phyloP scores from a whole-genome alignment of 2,329 filamentous ascomycete species.

The Alternaria atra region DNA sequence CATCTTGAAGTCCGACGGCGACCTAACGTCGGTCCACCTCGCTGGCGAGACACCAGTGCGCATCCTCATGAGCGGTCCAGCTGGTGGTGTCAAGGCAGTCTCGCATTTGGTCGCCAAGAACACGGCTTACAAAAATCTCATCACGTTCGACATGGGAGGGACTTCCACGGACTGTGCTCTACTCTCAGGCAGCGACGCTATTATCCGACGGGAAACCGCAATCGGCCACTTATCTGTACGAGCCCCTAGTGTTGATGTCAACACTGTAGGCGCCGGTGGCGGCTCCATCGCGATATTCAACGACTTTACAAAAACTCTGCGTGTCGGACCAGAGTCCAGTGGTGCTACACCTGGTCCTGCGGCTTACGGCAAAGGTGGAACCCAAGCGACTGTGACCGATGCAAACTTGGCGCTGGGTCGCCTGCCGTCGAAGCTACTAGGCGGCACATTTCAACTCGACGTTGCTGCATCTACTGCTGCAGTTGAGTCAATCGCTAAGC shows the following conservation, averaged over 20 bases:
- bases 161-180: slow-evolving; percentile 61
- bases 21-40: slow-evolving; percentile 56
- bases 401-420: slow-evolving; percentile 61
- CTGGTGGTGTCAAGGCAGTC: slow-evolving; percentile 61
- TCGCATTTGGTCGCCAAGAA: slow-evolving; percentile 57
- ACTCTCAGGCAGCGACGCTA: slow-evolving; percentile 55
- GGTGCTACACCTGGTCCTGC: slow-evolving; percentile 60
- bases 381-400: slow-evolving; percentile 59
- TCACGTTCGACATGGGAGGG: slow-evolving; percentile 62
- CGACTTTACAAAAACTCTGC: slow-evolving; percentile 57
- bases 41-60: slow-evolving; percentile 59
- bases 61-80: slow-evolving; percentile 60
- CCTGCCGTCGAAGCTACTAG: slow-evolving; percentile 57
- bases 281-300: slow-evolving; percentile 61
- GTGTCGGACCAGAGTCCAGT: slow-evolving; percentile 62
- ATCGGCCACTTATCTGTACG: slow-evolving; percentile 57
- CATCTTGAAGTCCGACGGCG: slow-evolving; percentile 61
- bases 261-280: slow-evolving; percentile 61
- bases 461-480: slow-evolving; percentile 54
- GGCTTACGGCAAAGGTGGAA: slow-evolving; percentile 60
- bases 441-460: slow-evolving; percentile 58
- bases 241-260: slow-evolving; percentile 59
- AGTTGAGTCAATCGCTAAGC: slow-evolving; percentile 55
- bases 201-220: slow-evolving; percentile 58
- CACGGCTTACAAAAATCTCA: slow-evolving; percentile 59